phyloP scores from a whole-genome alignment of 179 eudicot genomes.

The Monotropa hypopitys region DNA sequence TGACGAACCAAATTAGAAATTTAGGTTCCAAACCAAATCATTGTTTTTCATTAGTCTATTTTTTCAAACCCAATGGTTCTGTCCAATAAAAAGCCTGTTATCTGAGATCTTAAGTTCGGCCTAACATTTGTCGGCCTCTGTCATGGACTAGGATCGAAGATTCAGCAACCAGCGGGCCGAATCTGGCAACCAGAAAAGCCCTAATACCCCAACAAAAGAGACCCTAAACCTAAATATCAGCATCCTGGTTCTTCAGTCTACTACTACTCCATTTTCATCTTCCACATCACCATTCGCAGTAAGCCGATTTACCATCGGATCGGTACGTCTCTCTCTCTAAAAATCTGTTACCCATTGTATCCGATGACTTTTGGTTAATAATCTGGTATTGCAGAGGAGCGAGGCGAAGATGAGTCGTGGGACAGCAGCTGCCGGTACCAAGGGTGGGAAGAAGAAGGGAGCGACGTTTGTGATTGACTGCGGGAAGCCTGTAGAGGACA shows the following conservation, averaged over 20 bases:
- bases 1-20: too few species aligned
- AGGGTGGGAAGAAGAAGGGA: slow-evolving; percentile 47
- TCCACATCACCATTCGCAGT: not conserved
- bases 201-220: not conserved
- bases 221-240: not conserved
- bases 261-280: not conserved
- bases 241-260: not conserved
- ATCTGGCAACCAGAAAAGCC: not conserved
- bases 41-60: too few species aligned
- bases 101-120: too few species aligned
- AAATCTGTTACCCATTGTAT: not conserved
- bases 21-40: too few species aligned
- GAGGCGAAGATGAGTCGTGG: slow-evolving; percentile 32
- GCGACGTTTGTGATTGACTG: slow-evolving; percentile 47
- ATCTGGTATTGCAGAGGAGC: slow-evolving; percentile 14
- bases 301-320: not conserved
- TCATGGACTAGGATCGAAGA: too few species aligned
- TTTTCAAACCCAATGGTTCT: too few species aligned
- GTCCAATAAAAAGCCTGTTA: too few species aligned
- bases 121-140: too few species aligned
- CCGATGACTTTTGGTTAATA: not conserved
- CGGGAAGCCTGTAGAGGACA: slow-evolving; percentile 56
- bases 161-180: too few species aligned
- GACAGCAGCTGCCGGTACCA: slow-evolving; percentile 18
- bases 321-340: not conserved